Conservation (phyloP, 257 asterid genomes). For the Schizonepeta tenuifolia region DNA sequence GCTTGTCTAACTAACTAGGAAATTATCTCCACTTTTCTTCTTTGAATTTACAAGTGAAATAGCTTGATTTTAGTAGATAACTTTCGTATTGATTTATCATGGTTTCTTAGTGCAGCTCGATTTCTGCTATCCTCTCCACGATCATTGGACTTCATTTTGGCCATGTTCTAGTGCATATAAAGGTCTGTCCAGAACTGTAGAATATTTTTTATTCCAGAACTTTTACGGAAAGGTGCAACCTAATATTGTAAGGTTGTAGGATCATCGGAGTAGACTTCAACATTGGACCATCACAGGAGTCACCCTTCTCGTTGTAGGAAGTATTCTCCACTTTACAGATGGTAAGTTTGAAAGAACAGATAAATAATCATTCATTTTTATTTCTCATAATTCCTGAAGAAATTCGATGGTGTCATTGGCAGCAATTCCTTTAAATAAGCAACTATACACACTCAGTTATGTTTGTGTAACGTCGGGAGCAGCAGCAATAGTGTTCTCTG, state of each 20-base stretch:
- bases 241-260: constrained; percentile 39
- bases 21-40: background rate
- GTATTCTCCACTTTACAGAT: constrained; percentile 61
- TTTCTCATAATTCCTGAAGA: background rate
- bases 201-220: background rate
- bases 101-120: constrained; percentile 58
- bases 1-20: background rate
- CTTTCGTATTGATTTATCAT: background rate
- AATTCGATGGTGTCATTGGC: constrained; percentile 31
- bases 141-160: constrained; percentile 74
- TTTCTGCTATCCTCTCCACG: constrained; percentile 76
- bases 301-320: constrained; percentile 57
- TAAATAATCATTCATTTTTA: background rate
- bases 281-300: constrained; percentile 66
- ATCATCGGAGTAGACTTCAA: constrained; percentile 61
- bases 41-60: background rate
- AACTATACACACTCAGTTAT: constrained; percentile 74
- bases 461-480: constrained; percentile 77
- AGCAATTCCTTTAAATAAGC: constrained; percentile 83
- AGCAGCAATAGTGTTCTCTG: constrained; percentile 69
- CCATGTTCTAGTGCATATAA: constrained; percentile 66
- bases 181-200: constrained; percentile 40
- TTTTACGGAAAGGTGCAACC: background rate
- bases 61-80: background rate
- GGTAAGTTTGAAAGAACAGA: constrained; percentile 42